Percentiles rank a stretch among this genome's conserved stretches.
Conservation (phyloP, 768 basidiomycete species). For the Lanmaoa rubissima region DNA sequence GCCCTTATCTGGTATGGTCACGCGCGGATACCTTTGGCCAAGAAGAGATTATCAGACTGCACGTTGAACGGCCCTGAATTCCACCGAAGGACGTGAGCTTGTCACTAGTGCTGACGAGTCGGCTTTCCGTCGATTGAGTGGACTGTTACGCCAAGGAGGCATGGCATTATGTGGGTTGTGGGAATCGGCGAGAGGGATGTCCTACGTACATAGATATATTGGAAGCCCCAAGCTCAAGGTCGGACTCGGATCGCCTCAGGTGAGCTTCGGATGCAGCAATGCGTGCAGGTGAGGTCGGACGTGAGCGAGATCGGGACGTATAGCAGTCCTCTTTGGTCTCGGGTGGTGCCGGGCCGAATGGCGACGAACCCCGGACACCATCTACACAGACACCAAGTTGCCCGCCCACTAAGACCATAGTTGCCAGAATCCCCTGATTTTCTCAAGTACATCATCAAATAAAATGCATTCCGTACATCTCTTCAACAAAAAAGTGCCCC, state of each 20-base stretch:
- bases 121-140: not conserved
- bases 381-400: not conserved
- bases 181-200: slow-evolving; percentile 4
- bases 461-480: not conserved
- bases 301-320: not conserved
- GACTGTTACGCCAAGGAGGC: slow-evolving; percentile 2
- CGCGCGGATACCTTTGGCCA: not conserved
- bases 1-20: slow-evolving; percentile 1
- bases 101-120: slow-evolving; percentile 5
- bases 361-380: slow-evolving; percentile 24
- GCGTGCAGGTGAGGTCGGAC: slow-evolving; percentile 8
- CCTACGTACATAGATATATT: slow-evolving; percentile 13
- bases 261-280: slow-evolving; percentile 21
- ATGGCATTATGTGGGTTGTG: slow-evolving; percentile 4
- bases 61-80: slow-evolving; percentile 1
- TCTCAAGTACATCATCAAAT: not conserved
- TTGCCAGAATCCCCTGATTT: not conserved
- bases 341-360: not conserved
- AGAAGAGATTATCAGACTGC: not conserved
- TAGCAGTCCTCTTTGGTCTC: not conserved
- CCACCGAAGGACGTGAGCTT: slow-evolving; percentile 9
- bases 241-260: slow-evolving; percentile 13
- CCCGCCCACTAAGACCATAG: not conserved
- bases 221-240: slow-evolving; percentile 4
- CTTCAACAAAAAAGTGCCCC: slow-evolving; percentile 2